Evolutionary conservation across 2,329 filamentous ascomycete genomes (phyloP), one percentile per base, ranked within the genome.

Genomic region (Colletotrichum musicola): DNA sequence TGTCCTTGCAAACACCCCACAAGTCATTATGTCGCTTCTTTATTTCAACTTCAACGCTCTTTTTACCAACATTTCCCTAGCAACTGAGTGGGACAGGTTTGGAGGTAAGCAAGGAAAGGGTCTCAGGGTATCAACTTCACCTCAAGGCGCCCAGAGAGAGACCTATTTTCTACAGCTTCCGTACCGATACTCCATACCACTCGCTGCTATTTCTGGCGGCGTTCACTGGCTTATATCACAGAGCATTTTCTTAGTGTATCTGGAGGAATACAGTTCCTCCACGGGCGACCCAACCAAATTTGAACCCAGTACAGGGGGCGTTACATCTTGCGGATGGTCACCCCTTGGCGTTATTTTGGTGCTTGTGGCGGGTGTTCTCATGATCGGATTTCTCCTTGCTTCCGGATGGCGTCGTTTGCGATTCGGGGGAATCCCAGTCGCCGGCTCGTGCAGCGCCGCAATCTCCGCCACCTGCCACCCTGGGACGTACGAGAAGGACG

Each of bases 21-120:
- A 56, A 25, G 50, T 50, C 18, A 9, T 56, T 2, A 46, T 63
- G 22, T 63, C 51, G 12, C 27, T 56, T 12, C 16, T 30, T 5
- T 56, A 56, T 13, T 47, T 63, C 25, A 40, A 22, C 42, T 63
- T 40, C 25, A 63, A 63, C 13, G 50, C 50, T 22, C 40, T 63
- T 2, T 49, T 56, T 2, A 56, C 51, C 13, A 20, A 40, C 7
- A 25, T 56, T 13, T 49, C 27, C 6, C 18, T 63, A 0, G 27
- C 16, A 3, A 22, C 25, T 1, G 51, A 56, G 13, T 46, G 44
- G 44, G 44, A 47, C 4, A 7, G 44, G 44, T 12, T 47, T n/a
- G 38, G 42, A 40, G 18, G 47, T 22, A 4, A 18, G 9, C 5
- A 18, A 1, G 18, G 4, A 10, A 58, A 58, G 55, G 55, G 40